Evolutionary conservation across 306 rosid species (phyloP).

Genomic region (Canavalia gladiata): DNA sequence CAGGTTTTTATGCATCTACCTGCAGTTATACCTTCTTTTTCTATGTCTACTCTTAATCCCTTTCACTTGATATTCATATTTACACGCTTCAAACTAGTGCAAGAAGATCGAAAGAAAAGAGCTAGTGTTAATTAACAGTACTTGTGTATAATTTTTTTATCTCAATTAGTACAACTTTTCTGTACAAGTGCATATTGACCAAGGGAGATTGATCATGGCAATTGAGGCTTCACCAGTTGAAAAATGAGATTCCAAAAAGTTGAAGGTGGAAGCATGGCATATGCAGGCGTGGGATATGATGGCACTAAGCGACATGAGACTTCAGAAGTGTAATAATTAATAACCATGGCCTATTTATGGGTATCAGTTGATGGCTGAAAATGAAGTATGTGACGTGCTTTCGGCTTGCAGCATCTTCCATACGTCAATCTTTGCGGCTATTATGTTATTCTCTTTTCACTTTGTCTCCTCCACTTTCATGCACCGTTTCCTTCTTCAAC

Average conservation of each 20-base stretch:
- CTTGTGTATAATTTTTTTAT: too few relatives aligned
- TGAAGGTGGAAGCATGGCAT: constrained; percentile 3
- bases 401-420: constrained; percentile 41
- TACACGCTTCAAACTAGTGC: background rate
- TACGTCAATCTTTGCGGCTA: constrained; percentile 63
- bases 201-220: background rate
- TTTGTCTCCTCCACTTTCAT: constrained; percentile 48
- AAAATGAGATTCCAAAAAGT: background rate
- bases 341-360: background rate
- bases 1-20: too few relatives aligned
- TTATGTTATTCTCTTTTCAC: constrained; percentile 25
- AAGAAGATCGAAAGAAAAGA: background rate
- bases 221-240: constrained; percentile 36
- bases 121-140: background rate
- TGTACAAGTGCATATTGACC: background rate
- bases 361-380: constrained; percentile 36
- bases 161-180: background rate
- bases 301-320: constrained; percentile 30
- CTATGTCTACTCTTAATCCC: too few relatives aligned
- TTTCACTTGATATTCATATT: too few relatives aligned
- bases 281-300: constrained; percentile 47
- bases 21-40: too few relatives aligned
- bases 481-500: constrained; percentile 12
- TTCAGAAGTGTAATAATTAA: constrained; percentile 35
- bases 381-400: constrained; percentile 37